These are phyloP conservation scores for Botrytis sinoallii DNA, from an alignment of 2,329 filamentous ascomycete species.

Conservation along the genomic window DNA sequence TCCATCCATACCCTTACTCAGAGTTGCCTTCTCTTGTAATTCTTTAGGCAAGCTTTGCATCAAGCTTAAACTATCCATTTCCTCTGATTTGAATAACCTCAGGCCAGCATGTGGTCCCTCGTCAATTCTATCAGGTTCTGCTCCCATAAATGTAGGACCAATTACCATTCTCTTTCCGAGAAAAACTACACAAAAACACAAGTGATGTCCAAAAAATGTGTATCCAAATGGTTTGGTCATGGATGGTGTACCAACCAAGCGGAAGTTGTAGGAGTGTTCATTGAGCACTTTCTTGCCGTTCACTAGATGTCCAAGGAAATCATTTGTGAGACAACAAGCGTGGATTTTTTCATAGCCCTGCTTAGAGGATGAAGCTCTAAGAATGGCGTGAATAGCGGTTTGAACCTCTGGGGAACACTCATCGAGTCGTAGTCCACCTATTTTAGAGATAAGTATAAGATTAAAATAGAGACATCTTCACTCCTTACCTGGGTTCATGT, in stretches of 20 bases:
- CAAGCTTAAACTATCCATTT: constrained; percentile 32
- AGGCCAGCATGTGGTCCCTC: constrained; percentile 34
- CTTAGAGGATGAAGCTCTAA: constrained; percentile 31
- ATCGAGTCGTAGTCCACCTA: constrained; percentile 34
- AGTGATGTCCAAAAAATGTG: constrained; percentile 67
- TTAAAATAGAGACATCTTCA: not conserved
- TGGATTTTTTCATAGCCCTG: constrained; percentile 33
- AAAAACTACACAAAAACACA: constrained; percentile 70
- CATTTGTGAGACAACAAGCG: constrained; percentile 34
- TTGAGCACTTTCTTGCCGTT: constrained; percentile 35
- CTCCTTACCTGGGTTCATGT: constrained; percentile 33
- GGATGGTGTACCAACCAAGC: constrained; percentile 32
- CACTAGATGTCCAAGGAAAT: constrained; percentile 33
- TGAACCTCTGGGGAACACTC: constrained; percentile 30
- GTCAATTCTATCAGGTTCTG: constrained; percentile 62
- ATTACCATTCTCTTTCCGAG: constrained; percentile 63
- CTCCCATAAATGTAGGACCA: constrained; percentile 74
- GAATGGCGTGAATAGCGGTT: constrained; percentile 29
- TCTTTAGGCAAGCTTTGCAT: constrained; percentile 34
- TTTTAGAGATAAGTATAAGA: not conserved
- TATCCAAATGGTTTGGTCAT: constrained; percentile 32
- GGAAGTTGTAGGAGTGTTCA: constrained; percentile 35
- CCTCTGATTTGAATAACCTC: constrained; percentile 30
- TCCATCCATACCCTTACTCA: constrained; percentile 37
- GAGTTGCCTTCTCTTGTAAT: constrained; percentile 34